These are phyloP conservation scores for Trapa incisa DNA, from an alignment of 345 rosid species.

Conservation along the genomic window DNA sequence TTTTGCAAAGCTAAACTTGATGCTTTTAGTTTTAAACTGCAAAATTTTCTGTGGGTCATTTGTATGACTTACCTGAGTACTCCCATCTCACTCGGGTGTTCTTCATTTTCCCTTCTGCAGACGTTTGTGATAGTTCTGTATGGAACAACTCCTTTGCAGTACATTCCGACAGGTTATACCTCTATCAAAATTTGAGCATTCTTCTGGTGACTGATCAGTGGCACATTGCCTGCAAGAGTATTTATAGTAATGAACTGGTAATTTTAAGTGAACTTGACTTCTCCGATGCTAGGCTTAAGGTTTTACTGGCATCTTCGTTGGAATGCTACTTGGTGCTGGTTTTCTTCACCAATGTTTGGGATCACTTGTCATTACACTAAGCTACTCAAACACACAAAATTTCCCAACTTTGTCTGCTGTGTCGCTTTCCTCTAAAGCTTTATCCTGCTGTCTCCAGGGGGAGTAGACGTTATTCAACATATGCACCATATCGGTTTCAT, in stretches of 20 bases:
- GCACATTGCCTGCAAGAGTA: background rate
- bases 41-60: background rate
- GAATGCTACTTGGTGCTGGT: background rate
- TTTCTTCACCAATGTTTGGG: background rate
- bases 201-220: background rate
- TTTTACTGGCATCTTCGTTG: background rate
- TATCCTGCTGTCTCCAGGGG: conserved; percentile 25
- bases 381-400: background rate
- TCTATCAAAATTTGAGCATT: background rate
- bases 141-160: background rate
- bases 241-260: background rate
- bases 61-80: background rate
- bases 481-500: conserved; percentile 48
- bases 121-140: background rate
- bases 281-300: background rate
- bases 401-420: background rate
- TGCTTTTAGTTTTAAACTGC: background rate
- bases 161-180: background rate
- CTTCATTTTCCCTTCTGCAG: background rate
- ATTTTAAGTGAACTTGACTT: background rate
- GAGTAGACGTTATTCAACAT: conserved; percentile 39
- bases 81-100: background rate
- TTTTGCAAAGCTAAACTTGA: background rate
- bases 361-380: background rate
- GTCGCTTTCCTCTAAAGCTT: background rate